Conservation (phyloP, 2,329 filamentous ascomycete species). For the Rhinocladiella mackenziei region DNA sequence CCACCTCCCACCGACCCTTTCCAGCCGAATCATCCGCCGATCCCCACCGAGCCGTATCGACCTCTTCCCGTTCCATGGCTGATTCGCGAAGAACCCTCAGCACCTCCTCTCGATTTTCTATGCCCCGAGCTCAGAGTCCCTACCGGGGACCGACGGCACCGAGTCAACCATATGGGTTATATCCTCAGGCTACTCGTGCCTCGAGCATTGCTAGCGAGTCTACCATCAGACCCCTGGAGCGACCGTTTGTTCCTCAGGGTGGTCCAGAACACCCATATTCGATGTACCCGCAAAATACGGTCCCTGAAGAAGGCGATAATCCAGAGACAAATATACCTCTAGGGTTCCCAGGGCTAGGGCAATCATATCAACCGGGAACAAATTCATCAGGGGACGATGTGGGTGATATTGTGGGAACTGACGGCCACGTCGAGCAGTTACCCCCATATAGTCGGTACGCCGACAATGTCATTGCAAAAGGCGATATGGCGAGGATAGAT, state of each 20-base stretch:
- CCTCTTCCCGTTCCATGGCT: slow-evolving; percentile 31
- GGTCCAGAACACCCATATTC: slow-evolving; percentile 76
- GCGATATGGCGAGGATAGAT: slow-evolving; percentile 30
- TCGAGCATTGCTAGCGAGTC: slow-evolving; percentile 68
- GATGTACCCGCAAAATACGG: slow-evolving; percentile 78
- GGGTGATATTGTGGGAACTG: slow-evolving; percentile 80
- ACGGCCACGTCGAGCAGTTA: slow-evolving; percentile 85
- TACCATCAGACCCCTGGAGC: slow-evolving; percentile 58
- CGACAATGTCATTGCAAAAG: slow-evolving; percentile 64
- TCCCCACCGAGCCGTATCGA: slow-evolving; percentile 25
- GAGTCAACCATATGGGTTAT: slow-evolving; percentile 81
- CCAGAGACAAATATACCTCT: slow-evolving; percentile 48
- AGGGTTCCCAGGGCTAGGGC: slow-evolving; percentile 67
- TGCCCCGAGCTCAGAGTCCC: slow-evolving; percentile 55
- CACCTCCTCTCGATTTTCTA: slow-evolving; percentile 44
- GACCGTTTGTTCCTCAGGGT: slow-evolving; percentile 57
- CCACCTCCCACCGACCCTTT: slow-evolving; percentile 9
- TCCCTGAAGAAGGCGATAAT: slow-evolving; percentile 52
- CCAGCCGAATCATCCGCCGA: slow-evolving; percentile 10
- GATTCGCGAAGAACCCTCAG: slow-evolving; percentile 41
- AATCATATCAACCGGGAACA: slow-evolving; percentile 64
- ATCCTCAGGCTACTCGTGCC: slow-evolving; percentile 62
- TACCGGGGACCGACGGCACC: slow-evolving; percentile 68
- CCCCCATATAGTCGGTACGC: slow-evolving; percentile 90
- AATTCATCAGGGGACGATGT: slow-evolving; percentile 74